Evolutionary conservation across 306 rosid species (phyloP), one percentile per base, ranked within the genome.

Genomic region (Quercus robur): DNA sequence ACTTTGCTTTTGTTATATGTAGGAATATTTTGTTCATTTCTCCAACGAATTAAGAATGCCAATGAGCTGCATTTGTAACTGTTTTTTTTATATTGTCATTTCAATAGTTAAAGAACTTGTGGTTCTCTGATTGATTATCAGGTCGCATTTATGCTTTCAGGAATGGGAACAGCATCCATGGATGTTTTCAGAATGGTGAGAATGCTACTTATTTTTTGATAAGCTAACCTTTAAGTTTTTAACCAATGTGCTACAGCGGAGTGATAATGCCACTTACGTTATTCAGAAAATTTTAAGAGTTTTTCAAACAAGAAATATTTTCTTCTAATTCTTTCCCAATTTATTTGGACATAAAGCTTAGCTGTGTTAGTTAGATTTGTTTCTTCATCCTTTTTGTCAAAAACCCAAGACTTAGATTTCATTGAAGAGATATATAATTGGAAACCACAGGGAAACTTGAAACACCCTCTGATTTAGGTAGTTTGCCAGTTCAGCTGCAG

Each of bases 141-240:
- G 99, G 99, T 93, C 18, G 99, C 93, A 41, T 61, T 95, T 26
- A 95, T 93, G 99, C 97, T 95, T 67, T 84, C 97, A 11, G 99
- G 98, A 75, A 95, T 93, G 98, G 96, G 97, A 64, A 75, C 95
- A 77, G 88, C 89, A 73, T 76, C 87, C 18, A 28, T 67, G 18
- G 99, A 93, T 82, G 98, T 95, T 83, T 95, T 95, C 74, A 86
- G 97, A 91, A 82, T 83, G 92, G 99, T 95, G 81, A 80, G 87
- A 25, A 68, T 26, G 44, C 44, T 58, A 54, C 49, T 19, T 41
- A 41, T 41, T 41, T 41, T 41, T 41, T 9, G 46, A 41, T 41
- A 41, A 41, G 46, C 3, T 41, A 41, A 41, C 46, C 46, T 41
- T 41, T 41, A 41, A 41, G 46, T 7, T 41, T 41, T 2, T 0